Evolutionary conservation across 352 stramenopile species (phyloP).

Genomic region (Phytophthora pseudosyringae): DNA sequence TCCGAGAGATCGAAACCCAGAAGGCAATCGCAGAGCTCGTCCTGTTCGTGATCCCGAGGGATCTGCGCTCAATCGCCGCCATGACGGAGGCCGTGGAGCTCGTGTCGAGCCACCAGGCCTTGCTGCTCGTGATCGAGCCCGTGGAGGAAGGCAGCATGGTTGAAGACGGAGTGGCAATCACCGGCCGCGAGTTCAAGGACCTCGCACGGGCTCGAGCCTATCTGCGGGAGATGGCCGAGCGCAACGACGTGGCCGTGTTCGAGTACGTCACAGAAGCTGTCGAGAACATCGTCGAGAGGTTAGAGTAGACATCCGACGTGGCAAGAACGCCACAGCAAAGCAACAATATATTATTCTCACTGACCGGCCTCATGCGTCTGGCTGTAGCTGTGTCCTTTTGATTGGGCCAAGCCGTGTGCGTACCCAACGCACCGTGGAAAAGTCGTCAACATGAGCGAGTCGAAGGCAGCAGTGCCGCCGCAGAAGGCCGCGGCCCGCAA

Average conservation of each 20-base stretch:
- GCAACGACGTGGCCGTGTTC: slow-evolving; percentile 81
- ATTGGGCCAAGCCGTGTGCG: slow-evolving; percentile 5
- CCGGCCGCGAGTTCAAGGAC: slow-evolving; percentile 83
- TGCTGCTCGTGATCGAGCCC: slow-evolving; percentile 84
- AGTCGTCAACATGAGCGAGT: slow-evolving; percentile 15
- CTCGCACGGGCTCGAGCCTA: slow-evolving; percentile 78
- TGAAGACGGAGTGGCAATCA: slow-evolving; percentile 54
- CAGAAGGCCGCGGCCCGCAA: slow-evolving; percentile 1
- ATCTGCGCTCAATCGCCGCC: slow-evolving; percentile 76
- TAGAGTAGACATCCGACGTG: slow-evolving; percentile 35
- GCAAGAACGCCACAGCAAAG: not conserved
- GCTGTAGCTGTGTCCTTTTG: not conserved
- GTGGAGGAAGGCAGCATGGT: slow-evolving; percentile 66
- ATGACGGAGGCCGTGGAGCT: slow-evolving; percentile 88
- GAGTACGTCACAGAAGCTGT: slow-evolving; percentile 66
- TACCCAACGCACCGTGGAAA: slow-evolving; percentile 32
- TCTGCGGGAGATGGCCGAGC: slow-evolving; percentile 85
- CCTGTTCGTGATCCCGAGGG: slow-evolving; percentile 81
- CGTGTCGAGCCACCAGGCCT: slow-evolving; percentile 66
- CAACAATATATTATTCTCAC: slow-evolving; percentile 25
- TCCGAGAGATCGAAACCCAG: slow-evolving; percentile 64
- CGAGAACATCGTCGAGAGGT: slow-evolving; percentile 64
- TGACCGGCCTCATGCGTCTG: slow-evolving; percentile 1
- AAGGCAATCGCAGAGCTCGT: slow-evolving; percentile 80
- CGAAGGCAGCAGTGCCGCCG: not conserved